Conservation (phyloP, 345 rosid species). For the Pistacia atlantica region DNA sequence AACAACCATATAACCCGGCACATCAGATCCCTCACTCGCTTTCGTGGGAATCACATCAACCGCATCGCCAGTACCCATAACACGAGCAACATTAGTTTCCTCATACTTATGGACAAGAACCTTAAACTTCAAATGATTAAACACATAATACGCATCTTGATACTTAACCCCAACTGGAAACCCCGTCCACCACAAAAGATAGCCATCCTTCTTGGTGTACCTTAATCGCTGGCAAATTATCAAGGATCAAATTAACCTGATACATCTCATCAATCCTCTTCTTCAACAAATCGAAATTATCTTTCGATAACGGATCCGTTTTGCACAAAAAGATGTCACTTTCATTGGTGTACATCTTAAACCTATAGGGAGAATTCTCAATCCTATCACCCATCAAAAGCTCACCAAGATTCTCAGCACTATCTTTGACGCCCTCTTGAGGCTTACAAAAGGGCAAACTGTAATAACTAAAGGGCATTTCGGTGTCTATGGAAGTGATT, state of each 20-base stretch:
- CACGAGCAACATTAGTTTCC: constrained; percentile 71
- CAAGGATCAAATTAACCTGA: constrained; percentile 84
- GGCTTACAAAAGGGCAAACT: constrained; percentile 83
- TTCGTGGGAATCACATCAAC: constrained; percentile 67
- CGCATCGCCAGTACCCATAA: constrained; percentile 86
- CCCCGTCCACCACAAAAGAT: constrained; percentile 81
- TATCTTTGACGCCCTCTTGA: constrained; percentile 76
- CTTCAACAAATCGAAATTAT: constrained; percentile 62
- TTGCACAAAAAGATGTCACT: constrained; percentile 64
- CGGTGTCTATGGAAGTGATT: constrained; percentile 82
- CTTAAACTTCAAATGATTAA: constrained; percentile 85
- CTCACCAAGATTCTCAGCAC: constrained; percentile 90
- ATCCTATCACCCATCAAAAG: constrained; percentile 90
- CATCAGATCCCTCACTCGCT: constrained; percentile 42
- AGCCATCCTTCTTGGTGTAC: constrained; percentile 66
- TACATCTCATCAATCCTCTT: constrained; percentile 87
- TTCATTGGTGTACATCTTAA: constrained; percentile 68
- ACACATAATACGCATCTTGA: constrained; percentile 68
- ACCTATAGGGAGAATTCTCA: constrained; percentile 80
- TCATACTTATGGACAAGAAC: constrained; percentile 87
- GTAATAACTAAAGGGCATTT: constrained; percentile 81
- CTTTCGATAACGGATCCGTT: constrained; percentile 52
- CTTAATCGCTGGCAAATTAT: constrained; percentile 82
- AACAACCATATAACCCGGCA: constrained; percentile 77
- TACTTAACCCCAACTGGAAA: constrained; percentile 78